Conservation (phyloP, 2,329 filamentous ascomycete species). For the Fusarium setosum region DNA sequence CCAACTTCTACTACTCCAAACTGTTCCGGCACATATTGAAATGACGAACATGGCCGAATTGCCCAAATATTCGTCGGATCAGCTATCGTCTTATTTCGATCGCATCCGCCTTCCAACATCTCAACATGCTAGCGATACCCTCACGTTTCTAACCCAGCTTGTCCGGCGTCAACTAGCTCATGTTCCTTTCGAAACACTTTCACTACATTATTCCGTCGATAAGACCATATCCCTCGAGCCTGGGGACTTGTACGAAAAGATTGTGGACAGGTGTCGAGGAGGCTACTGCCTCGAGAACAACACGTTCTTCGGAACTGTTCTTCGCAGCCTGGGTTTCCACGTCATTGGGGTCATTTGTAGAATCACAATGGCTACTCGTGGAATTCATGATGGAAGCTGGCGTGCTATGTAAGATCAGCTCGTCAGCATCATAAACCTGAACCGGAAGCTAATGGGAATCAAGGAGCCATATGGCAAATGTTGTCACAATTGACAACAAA, state of each 20-base stretch:
- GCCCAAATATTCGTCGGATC: not conserved
- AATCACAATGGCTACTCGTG: constrained; percentile 2
- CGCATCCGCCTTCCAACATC: not conserved
- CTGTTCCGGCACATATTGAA: no score
- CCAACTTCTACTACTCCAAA: no score
- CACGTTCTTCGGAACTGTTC: not conserved
- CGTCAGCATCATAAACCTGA: not conserved
- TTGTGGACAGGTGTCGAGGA: not conserved
- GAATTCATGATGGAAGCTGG: not conserved
- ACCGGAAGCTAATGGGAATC: not conserved
- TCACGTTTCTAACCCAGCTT: not conserved
- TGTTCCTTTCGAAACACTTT: not conserved
- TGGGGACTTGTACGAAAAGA: not conserved
- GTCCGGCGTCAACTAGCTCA: not conserved
- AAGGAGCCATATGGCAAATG: not conserved
- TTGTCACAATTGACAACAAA: not conserved
- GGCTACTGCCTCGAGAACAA: not conserved
- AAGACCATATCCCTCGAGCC: not conserved
- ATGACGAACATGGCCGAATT: not conserved
- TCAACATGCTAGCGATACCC: not conserved
- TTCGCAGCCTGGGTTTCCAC: not conserved
- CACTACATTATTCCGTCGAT: not conserved
- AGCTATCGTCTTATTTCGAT: not conserved
- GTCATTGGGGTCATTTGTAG: not conserved
- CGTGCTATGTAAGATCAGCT: not conserved